Base-by-base conservation (phyloP, 2,329 filamentous ascomycete genomes). In the Diaporthe citriasiana region DNA sequence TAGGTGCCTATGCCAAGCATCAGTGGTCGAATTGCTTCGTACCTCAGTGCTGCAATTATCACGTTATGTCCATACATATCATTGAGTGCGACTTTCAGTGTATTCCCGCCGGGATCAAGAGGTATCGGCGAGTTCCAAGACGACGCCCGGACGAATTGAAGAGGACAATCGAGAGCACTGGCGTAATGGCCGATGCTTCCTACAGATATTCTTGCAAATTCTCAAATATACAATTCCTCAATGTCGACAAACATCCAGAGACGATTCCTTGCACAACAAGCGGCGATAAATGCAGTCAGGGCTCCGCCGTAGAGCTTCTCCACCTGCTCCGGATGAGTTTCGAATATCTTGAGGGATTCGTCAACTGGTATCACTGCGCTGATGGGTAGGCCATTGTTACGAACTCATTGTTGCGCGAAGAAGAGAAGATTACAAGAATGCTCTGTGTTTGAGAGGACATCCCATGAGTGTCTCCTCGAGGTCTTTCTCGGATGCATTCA, bases 101-200 rank as follows among this genome's bases (percentile, higher is more conserved):
- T 87, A 75, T 88, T 86, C 4, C 85, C 87, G 25, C 85, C 84
- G 78, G 89, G 87, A 70, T 87, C 83, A 22, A 79, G 78, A 47
- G 86, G 84, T 75, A 88, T 87, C 0, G 86, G 86, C 70, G 83
- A 87, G 50, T 84, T 82, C 4, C 79, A 77, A 12, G 86, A 82
- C 1, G 86, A 84, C 5, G 84, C 84, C 65, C 86, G 79, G 50
- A 89, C 84, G 75, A 89, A 89, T 76, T 89, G 85, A 77, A 89
- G 89, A 5, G 87, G 85, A 0, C 78, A 79, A 60, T 87, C 81
- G 6, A 88, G 78, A 51, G 83, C 80, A 1, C 79, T 79, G 3
- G 85, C 80, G 72, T 87, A 89, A 75, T 89, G 88, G 60, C 87
- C 84, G 76, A 89, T 0, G 85, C 87, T 35, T 79, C 82, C 76